Evolutionary conservation across 176 grass and related monocot genomes (phyloP).

Genomic region (Phoenix dactylifera): DNA sequence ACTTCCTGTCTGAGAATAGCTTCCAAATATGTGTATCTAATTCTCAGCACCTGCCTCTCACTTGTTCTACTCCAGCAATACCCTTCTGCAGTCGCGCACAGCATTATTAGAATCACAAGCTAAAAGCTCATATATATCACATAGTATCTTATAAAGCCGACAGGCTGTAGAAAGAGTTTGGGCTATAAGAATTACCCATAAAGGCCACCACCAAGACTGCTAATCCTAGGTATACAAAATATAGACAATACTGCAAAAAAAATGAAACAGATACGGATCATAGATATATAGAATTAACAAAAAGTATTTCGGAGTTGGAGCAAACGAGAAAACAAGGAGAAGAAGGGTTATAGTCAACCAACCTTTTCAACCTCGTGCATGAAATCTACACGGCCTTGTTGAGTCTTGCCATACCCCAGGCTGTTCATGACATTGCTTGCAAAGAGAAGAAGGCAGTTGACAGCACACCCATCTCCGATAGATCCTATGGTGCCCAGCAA

Average conservation of each 20-base stretch:
- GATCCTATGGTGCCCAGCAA: slow-evolving; percentile 64
- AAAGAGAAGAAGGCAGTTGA: slow-evolving; percentile 86
- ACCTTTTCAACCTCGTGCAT: slow-evolving; percentile 94
- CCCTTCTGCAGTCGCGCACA: slow-evolving; percentile 48
- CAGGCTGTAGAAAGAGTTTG: not conserved
- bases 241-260: slow-evolving; percentile 54
- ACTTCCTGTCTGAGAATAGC: slow-evolving; percentile 90
- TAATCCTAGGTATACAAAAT: slow-evolving; percentile 83
- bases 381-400: slow-evolving; percentile 35
- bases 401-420: slow-evolving; percentile 43
- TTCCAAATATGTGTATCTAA: slow-evolving; percentile 81
- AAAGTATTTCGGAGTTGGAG: no score
- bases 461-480: slow-evolving; percentile 83
- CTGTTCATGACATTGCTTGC: slow-evolving; percentile 92
- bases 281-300: no score
- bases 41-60: slow-evolving; percentile 90
- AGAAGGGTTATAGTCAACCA: not conserved
- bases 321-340: not conserved
- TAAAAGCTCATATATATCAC: slow-evolving; percentile 6
- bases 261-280: no score
- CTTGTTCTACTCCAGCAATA: slow-evolving; percentile 99
- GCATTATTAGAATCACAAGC: slow-evolving; percentile 2
- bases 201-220: slow-evolving; percentile 80
- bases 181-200: slow-evolving; percentile 50
- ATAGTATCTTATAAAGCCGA: not conserved